These are phyloP conservation scores for Mucuna pruriens DNA, from an alignment of 306 rosid species.

Conservation along the genomic window DNA sequence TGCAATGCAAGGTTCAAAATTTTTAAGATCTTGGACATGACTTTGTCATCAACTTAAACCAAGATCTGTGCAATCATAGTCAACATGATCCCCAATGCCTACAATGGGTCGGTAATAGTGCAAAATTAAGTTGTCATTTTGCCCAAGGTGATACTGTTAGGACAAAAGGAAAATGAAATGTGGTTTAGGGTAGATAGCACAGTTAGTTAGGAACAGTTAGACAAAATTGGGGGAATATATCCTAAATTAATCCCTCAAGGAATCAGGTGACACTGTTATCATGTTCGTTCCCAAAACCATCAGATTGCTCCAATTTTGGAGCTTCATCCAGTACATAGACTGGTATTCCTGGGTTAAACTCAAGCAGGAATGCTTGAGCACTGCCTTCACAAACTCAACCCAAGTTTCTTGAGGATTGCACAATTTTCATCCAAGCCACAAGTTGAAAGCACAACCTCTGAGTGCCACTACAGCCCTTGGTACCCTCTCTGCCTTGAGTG, in stretches of 20 bases:
- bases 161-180: not conserved
- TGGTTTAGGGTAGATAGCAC: not conserved
- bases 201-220: not conserved
- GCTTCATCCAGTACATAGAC: not conserved
- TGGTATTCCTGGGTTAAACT: not conserved
- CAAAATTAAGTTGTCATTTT: slow-evolving; percentile 17
- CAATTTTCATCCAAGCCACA: not conserved
- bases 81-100: not conserved
- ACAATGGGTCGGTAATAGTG: not conserved
- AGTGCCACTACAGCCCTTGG: not conserved
- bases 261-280: not conserved
- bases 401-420: not conserved
- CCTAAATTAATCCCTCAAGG: not conserved
- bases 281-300: not conserved
- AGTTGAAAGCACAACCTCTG: not conserved
- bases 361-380: not conserved
- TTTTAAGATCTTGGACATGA: not conserved
- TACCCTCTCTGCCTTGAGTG: not conserved
- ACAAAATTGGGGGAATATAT: not conserved
- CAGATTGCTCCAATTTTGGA: not conserved
- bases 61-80: slow-evolving; percentile 8
- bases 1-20: slow-evolving; percentile 17
- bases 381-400: not conserved
- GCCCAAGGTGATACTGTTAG: not conserved
- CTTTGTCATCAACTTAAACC: slow-evolving; percentile 27